phyloP scores from a whole-genome alignment of 2,329 filamentous ascomycete species.

The Torrubiellomyces zombiae region DNA sequence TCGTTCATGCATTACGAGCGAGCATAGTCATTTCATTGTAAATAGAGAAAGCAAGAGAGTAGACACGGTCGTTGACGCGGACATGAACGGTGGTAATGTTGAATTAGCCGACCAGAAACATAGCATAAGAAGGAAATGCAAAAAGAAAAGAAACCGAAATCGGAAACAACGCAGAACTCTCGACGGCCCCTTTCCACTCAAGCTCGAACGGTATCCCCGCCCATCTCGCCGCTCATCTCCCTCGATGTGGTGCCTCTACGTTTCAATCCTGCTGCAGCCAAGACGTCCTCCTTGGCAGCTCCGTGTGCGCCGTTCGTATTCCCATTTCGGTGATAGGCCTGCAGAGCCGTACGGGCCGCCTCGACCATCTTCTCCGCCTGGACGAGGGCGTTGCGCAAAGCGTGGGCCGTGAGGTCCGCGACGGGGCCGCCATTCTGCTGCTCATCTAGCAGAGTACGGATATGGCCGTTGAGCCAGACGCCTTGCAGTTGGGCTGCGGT shows the following conservation, averaged over 20 bases:
- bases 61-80: no score
- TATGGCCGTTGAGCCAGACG: slow-evolving; percentile 46
- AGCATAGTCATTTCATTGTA: no score
- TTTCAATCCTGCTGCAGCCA: slow-evolving; percentile 7
- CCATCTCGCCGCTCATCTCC: slow-evolving; percentile 44
- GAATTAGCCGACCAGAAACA: slow-evolving; percentile 4
- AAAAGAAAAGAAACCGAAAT: no score
- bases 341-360: slow-evolving; percentile 25
- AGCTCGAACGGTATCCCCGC: slow-evolving; percentile 32
- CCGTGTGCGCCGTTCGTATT: slow-evolving; percentile 6
- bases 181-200: not conserved
- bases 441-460: slow-evolving; percentile 36
- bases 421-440: slow-evolving; percentile 6
- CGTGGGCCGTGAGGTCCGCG: slow-evolving; percentile 22
- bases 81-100: slow-evolving; percentile 2
- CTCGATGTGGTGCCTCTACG: slow-evolving; percentile 33
- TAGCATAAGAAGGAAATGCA: no score
- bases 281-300: slow-evolving; percentile 1
- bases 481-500: slow-evolving; percentile 32
- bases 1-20: no score
- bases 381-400: slow-evolving; percentile 24
- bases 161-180: no score
- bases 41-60: no score
- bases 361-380: slow-evolving; percentile 31
- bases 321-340: slow-evolving; percentile 15